Percentiles rank a stretch among this genome's conserved stretches.
Evolutionary conservation across 257 asterid genomes (phyloP).

Genomic region (Scutellaria barbata): DNA sequence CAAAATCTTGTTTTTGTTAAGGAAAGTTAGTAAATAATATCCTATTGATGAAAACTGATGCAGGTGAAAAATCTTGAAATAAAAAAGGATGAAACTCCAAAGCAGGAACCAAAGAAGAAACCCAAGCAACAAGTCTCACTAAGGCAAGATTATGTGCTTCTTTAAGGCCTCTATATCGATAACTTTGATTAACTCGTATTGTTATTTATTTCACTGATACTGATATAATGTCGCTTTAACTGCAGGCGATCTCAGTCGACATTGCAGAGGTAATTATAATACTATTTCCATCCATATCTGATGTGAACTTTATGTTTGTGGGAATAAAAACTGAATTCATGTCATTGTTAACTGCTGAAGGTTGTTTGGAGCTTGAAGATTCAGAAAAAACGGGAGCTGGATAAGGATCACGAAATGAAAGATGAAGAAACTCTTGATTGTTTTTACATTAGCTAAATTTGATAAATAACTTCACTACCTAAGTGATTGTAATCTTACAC

Average conservation of each 20-base stretch:
- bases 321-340: slow-evolving; percentile 6
- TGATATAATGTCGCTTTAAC: slow-evolving; percentile 34
- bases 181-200: not conserved
- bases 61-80: slow-evolving; percentile 63
- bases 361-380: slow-evolving; percentile 65
- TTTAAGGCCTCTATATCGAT: not conserved
- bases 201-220: slow-evolving; percentile 22
- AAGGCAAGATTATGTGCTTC: slow-evolving; percentile 47
- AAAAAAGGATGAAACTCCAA: slow-evolving; percentile 58
- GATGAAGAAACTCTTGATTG: slow-evolving; percentile 12
- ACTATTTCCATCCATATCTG: slow-evolving; percentile 6
- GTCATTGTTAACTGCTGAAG: slow-evolving; percentile 37
- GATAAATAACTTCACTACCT: not conserved
- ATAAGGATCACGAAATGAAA: slow-evolving; percentile 24
- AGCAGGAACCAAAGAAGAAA: slow-evolving; percentile 51
- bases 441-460: not conserved
- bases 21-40: not conserved
- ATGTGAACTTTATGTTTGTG: slow-evolving; percentile 12
- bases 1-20: not conserved
- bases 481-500: slow-evolving; percentile 2
- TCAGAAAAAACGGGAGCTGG: slow-evolving; percentile 18
- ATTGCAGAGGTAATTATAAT: slow-evolving; percentile 53
- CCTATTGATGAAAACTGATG: slow-evolving; percentile 10
- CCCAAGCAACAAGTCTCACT: slow-evolving; percentile 47
- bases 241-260: slow-evolving; percentile 66